A percentile compares a stretch with the other conserved stretches of the same genome.
phyloP scores from a whole-genome alignment of 192 early-diverging fungal species.

The Backusella australiensis region DNA sequence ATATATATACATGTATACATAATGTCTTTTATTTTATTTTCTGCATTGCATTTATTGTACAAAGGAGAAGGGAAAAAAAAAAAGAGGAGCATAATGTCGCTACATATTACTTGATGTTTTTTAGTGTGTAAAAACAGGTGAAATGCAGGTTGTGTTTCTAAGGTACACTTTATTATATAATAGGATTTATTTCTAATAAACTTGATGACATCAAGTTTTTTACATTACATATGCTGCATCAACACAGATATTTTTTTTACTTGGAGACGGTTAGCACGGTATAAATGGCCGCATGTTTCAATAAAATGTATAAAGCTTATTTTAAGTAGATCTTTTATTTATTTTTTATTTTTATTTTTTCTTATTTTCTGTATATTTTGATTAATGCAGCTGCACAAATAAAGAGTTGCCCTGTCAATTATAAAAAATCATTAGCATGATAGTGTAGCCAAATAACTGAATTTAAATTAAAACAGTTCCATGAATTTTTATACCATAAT shows the following conservation, averaged over 20 bases:
- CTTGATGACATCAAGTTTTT: neutral
- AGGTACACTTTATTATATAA: neutral
- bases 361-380: neutral
- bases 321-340: neutral
- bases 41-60: neutral
- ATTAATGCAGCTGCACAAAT: neutral
- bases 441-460: neutral
- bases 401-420: neutral
- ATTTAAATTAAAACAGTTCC: neutral
- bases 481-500: neutral
- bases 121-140: neutral
- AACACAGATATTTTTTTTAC: too few relatives aligned
- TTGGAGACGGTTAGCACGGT: neutral
- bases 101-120: neutral
- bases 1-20: neutral
- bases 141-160: neutral
- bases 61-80: neutral
- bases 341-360: neutral
- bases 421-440: neutral
- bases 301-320: neutral
- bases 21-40: neutral
- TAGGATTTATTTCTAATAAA: neutral
- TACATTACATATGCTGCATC: too few relatives aligned
- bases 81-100: neutral
- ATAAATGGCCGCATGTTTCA: neutral